Conservation (phyloP, 352 stramenopile species). For the Globisporangium megalacanthum region DNA sequence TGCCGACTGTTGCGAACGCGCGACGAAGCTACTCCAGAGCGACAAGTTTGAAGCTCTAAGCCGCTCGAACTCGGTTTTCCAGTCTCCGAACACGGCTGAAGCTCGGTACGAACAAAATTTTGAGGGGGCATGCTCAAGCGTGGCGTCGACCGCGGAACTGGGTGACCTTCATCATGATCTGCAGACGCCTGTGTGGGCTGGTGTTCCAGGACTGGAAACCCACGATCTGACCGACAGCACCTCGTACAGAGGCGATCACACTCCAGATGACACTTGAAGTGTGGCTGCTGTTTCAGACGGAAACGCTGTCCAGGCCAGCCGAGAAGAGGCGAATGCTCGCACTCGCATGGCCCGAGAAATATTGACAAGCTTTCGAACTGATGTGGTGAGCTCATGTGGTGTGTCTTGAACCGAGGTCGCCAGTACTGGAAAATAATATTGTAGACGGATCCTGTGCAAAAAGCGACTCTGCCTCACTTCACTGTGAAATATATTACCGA, state of each 20-base stretch:
- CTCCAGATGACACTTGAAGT: no score
- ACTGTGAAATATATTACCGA: no score
- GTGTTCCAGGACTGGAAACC: slow-evolving; percentile 54
- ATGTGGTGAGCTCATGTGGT: no score
- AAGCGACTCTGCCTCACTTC: no score
- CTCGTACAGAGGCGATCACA: neutral
- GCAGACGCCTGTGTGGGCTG: slow-evolving; percentile 30
- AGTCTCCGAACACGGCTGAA: slow-evolving; percentile 20
- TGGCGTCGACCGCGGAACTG: neutral
- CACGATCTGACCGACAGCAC: slow-evolving; percentile 20
- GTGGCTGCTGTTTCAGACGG: no score
- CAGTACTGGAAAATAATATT: no score
- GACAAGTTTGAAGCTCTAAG: slow-evolving; percentile 16
- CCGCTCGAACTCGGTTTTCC: slow-evolving; percentile 16
- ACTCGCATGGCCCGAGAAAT: no score
- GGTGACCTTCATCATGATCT: neutral
- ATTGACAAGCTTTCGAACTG: no score
- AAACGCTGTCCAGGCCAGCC: no score
- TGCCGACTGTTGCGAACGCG: slow-evolving; percentile 12
- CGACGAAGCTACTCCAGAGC: slow-evolving; percentile 17
- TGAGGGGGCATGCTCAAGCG: neutral
- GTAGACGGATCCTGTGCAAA: no score
- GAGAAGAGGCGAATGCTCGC: no score
- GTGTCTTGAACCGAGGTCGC: no score
- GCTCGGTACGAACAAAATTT: slow-evolving; percentile 21